A percentile compares a stretch with the other conserved stretches of the same genome.
phyloP scores from a whole-genome alignment of 768 basidiomycete genomes.

The Tricholoma terreum region DNA sequence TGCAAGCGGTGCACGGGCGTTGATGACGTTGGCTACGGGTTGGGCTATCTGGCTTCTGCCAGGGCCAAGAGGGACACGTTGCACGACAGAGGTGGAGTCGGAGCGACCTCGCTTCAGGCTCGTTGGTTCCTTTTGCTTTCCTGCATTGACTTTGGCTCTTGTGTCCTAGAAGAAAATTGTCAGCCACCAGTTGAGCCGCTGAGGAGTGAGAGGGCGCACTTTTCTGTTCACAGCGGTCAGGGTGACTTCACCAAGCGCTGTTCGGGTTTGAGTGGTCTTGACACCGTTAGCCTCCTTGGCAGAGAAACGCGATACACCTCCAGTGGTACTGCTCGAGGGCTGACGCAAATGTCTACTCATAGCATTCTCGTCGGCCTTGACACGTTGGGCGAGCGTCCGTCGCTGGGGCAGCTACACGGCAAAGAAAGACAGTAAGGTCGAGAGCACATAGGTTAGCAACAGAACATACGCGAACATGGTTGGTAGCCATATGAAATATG shows the following conservation, averaged over 20 bases:
- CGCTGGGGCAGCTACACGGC: conserved; percentile 59
- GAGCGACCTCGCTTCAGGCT: conserved; percentile 67
- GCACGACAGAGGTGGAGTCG: conserved; percentile 57
- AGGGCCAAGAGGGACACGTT: conserved; percentile 69
- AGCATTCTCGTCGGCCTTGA: conserved; percentile 78
- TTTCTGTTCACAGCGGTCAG: conserved; percentile 75
- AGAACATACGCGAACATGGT: conserved; percentile 54
- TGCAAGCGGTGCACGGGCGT: conserved; percentile 33
- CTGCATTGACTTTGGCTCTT: conserved; percentile 41
- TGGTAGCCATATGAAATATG: conserved; percentile 52
- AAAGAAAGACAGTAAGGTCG: conserved; percentile 9
- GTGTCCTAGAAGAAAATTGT: conserved; percentile 40
- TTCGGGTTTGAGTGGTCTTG: conserved; percentile 62
- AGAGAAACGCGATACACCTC: conserved; percentile 50
- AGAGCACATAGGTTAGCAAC: conserved; percentile 10
- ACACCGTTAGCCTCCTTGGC: conserved; percentile 43
- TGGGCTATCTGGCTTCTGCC: conserved; percentile 45
- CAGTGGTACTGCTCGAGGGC: conserved; percentile 43
- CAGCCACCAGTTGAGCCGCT: conserved; percentile 9
- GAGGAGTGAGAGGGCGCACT: conserved; percentile 38
- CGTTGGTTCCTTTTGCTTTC: conserved; percentile 69
- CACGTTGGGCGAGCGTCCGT: conserved; percentile 62
- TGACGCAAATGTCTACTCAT: conserved; percentile 65
- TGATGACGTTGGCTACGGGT: conserved; percentile 40
- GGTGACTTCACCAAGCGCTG: conserved; percentile 80